A percentile compares a stretch with the other conserved stretches of the same genome.
Evolutionary conservation across 345 rosid species (phyloP).

Genomic region (Eucalyptus viminalis): DNA sequence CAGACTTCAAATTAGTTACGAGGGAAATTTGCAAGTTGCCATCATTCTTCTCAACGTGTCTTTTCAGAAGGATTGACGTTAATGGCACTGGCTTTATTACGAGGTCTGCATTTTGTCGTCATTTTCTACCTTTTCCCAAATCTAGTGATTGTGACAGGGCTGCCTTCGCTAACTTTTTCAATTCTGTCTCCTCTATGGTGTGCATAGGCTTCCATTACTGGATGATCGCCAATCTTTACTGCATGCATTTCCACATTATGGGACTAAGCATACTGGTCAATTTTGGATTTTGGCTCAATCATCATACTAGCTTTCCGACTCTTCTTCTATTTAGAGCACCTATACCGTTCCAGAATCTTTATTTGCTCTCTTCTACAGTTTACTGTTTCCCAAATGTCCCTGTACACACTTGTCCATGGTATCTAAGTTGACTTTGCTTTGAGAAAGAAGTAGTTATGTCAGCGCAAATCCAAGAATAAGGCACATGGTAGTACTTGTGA

Average conservation of each 20-base stretch:
- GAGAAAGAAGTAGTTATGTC: not conserved
- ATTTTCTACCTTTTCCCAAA: not conserved
- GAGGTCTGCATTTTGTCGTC: constrained; percentile 27
- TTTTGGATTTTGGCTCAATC: not conserved
- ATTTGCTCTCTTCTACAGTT: not conserved
- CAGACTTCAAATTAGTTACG: constrained; percentile 69
- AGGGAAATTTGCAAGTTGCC: constrained; percentile 88
- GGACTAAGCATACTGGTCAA: not conserved
- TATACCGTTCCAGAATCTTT: not conserved
- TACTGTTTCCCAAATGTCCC: not conserved
- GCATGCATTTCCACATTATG: not conserved
- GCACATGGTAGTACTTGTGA: not conserved
- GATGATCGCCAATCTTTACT: not conserved
- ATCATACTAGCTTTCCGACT: not conserved
- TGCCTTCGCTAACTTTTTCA: not conserved
- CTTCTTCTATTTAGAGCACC: not conserved
- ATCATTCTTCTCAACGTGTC: constrained; percentile 53
- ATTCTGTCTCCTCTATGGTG: not conserved
- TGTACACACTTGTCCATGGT: not conserved
- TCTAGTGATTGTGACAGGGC: not conserved
- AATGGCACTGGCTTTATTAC: constrained; percentile 46
- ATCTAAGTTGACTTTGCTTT: not conserved
- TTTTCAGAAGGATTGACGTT: constrained; percentile 65
- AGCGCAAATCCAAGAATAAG: not conserved
- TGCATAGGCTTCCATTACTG: not conserved